These are phyloP conservation scores for Cercophora samala DNA, from an alignment of 495 filamentous ascomycete species.

Conservation along the genomic window DNA sequence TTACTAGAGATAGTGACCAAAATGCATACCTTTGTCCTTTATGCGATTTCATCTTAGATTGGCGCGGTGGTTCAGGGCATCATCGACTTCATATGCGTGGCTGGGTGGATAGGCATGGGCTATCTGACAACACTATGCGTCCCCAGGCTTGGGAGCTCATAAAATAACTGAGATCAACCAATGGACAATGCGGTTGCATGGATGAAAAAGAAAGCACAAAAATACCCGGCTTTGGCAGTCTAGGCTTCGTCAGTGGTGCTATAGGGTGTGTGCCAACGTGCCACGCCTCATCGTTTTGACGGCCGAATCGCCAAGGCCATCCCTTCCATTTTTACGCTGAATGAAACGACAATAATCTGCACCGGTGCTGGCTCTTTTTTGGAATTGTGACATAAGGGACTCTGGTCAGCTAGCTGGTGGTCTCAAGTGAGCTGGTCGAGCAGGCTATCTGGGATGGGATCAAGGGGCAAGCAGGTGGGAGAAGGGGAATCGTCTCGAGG, in stretches of 20 bases:
- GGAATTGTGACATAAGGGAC: conserved; percentile 3
- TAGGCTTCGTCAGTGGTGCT: conserved; percentile 26
- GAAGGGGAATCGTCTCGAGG: not conserved
- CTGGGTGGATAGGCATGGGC: conserved; percentile 35
- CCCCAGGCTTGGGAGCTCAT: conserved; percentile 38
- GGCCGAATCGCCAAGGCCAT: conserved; percentile 19
- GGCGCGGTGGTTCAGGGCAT: conserved; percentile 43
- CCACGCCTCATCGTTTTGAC: conserved; percentile 16
- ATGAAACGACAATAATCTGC: conserved; percentile 32
- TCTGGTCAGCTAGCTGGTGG: not conserved
- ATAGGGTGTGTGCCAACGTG: conserved; percentile 21
- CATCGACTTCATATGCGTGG: conserved; percentile 39
- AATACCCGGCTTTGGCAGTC: conserved; percentile 32
- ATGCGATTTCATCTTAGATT: conserved; percentile 43
- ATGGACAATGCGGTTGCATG: conserved; percentile 38
- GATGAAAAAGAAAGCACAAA: conserved; percentile 32
- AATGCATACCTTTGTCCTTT: conserved; percentile 33
- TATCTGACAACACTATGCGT: conserved; percentile 36
- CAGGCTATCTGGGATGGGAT: not conserved
- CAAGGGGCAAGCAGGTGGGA: not conserved
- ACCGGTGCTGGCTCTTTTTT: conserved; percentile 15
- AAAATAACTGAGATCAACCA: conserved; percentile 40
- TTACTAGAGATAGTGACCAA: conserved; percentile 46
- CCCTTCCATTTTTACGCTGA: conserved; percentile 25
- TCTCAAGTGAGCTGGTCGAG: not conserved